phyloP scores from a whole-genome alignment of 805 yeast species.

The Brettanomyces custersianus region DNA sequence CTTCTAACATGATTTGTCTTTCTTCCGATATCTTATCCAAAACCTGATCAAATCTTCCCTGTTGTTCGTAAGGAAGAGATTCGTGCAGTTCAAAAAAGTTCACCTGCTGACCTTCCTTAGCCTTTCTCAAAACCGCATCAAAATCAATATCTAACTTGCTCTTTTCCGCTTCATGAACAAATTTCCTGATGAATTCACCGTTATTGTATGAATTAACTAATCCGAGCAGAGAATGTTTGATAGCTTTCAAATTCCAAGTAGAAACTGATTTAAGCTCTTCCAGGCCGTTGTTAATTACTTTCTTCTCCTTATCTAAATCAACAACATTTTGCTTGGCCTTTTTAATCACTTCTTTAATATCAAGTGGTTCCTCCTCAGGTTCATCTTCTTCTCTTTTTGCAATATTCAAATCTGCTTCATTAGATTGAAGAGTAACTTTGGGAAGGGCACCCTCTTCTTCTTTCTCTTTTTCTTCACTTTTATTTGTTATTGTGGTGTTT shows the following conservation, averaged over 20 bases:
- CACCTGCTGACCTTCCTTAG: constrained; percentile 16
- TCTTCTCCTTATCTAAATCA: constrained; percentile 4
- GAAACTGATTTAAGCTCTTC: constrained; percentile 55
- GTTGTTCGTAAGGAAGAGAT: constrained; percentile 38
- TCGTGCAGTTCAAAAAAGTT: constrained; percentile 65
- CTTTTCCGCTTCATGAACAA: constrained; percentile 13
- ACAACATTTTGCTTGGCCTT: constrained; percentile 1
- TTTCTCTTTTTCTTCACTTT: neutral
- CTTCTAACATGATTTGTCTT: constrained; percentile 71
- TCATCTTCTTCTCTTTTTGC: neutral
- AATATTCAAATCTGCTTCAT: neutral
- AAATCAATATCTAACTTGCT: constrained; percentile 15
- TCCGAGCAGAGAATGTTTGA: constrained; percentile 64
- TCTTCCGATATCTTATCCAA: constrained; percentile 63
- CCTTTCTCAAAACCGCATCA: constrained; percentile 6
- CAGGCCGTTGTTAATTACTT: constrained; percentile 41
- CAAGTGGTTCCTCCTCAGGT: neutral
- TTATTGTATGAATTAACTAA: constrained; percentile 23
- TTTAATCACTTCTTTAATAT: neutral
- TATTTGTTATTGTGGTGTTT: neutral
- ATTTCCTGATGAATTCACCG: constrained; percentile 16
- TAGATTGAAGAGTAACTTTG: neutral
- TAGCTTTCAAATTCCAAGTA: constrained; percentile 68
- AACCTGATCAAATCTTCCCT: constrained; percentile 49
- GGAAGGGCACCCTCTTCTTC: neutral